Conservation (phyloP, 1,284 basidiomycete genomes). For the Trichosporon inkin region DNA sequence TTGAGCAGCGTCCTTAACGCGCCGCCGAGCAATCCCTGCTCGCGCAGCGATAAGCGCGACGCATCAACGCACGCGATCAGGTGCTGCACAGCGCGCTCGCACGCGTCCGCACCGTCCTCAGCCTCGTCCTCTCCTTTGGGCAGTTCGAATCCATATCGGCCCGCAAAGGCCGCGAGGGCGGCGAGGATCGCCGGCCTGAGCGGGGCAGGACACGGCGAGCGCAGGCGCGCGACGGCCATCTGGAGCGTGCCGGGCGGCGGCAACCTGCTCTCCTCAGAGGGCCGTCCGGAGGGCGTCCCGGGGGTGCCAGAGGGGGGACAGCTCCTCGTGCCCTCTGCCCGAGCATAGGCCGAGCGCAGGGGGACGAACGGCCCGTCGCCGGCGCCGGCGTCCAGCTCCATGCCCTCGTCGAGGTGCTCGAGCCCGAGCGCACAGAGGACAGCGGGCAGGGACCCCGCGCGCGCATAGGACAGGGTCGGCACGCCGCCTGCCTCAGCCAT, state of each 20-base stretch:
- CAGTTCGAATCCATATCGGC: not conserved
- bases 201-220: not conserved
- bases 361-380: not conserved
- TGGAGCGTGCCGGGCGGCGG: not conserved
- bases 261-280: not conserved
- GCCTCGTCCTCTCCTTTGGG: not conserved
- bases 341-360: no score
- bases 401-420: not conserved
- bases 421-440: not conserved
- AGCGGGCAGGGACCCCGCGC: not conserved
- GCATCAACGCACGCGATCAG: not conserved
- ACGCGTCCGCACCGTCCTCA: not conserved
- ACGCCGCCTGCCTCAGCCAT: slow-evolving; percentile 11
- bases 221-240: not conserved
- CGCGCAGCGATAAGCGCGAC: not conserved
- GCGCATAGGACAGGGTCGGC: slow-evolving; percentile 3
- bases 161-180: not conserved
- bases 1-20: not conserved
- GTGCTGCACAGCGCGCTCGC: not conserved
- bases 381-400: not conserved
- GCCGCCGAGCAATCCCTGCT: not conserved
- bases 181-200: not conserved
- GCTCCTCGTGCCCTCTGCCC: not conserved
- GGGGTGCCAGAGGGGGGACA: not conserved
- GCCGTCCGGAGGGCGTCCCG: not conserved